phyloP scores from a whole-genome alignment of 352 stramenopile species.

The Phytopythium cucurbitacearum region DNA sequence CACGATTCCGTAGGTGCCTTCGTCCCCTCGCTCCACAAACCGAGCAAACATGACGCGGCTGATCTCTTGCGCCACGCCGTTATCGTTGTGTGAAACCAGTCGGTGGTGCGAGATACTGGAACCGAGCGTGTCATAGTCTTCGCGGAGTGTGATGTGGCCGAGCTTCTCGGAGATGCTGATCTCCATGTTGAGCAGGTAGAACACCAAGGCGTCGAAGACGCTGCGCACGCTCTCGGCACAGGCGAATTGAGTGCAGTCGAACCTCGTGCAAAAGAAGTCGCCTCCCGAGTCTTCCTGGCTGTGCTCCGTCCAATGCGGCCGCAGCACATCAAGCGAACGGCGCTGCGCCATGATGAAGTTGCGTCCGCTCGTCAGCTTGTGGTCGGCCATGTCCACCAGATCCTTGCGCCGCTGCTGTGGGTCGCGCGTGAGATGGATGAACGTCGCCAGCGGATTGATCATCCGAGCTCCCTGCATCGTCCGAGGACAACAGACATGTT shows the following conservation, averaged over 20 bases:
- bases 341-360: slow-evolving; percentile 22
- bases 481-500: no score
- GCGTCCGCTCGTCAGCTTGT: slow-evolving; percentile 14
- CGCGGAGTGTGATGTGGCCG: slow-evolving; percentile 28
- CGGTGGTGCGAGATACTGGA: slow-evolving; percentile 19
- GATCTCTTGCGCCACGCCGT: slow-evolving; percentile 17
- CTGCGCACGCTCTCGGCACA: slow-evolving; percentile 16
- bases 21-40: neutral
- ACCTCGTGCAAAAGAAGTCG: slow-evolving; percentile 23
- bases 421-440: slow-evolving; percentile 21
- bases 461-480: no score
- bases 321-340: slow-evolving; percentile 7
- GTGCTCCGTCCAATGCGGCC: slow-evolving; percentile 19
- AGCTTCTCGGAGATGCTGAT: slow-evolving; percentile 32
- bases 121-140: slow-evolving; percentile 28
- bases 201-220: slow-evolving; percentile 27
- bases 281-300: slow-evolving; percentile 18
- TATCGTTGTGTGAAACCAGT: slow-evolving; percentile 13
- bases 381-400: slow-evolving; percentile 9
- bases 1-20: slow-evolving; percentile 9
- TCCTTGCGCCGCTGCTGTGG: slow-evolving; percentile 11
- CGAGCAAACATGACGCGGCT: slow-evolving; percentile 23
- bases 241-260: slow-evolving; percentile 28
- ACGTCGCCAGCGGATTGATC: slow-evolving; percentile 12
- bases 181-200: slow-evolving; percentile 32